Evolutionary conservation across 1,284 basidiomycete genomes (phyloP), one percentile per base, ranked within the genome.

Genomic region (Prillingera fragicola): DNA sequence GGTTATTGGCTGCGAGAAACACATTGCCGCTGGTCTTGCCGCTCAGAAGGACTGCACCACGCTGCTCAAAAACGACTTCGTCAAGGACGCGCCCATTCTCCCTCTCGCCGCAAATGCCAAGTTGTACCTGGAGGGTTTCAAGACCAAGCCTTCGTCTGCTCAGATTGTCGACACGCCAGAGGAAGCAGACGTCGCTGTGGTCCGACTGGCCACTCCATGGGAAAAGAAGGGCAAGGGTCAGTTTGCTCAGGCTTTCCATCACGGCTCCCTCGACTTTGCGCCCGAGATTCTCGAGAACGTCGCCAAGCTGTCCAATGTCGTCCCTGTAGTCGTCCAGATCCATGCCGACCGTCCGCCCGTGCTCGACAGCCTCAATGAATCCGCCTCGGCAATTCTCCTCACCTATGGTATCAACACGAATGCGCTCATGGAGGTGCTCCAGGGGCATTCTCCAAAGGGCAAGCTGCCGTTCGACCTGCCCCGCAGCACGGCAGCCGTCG

Each of bases 391-490:
- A 5, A 27, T 52, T 23, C 28, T 52, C 14, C 23, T 38, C 21
- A 33, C 36, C 14, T 52, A 31, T 32, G 50, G 50, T 3, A 22
- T 46, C 14, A 31, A 8, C 24, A 37, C 43, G n/a, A 24, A 37
- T 14, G 37, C 31, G 27, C 26, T 52, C 2, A 17, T 41, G 4
- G 41, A 36, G 14, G 45, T 47, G 4, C 24, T 47, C 13, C 41
- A 34, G 9, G 50, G 50, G 8, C 25, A 43, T 17, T 29, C 36
- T 33, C 44, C 50, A 3, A 52, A 37, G 41, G 50, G 50, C 27
- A 43, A 38, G 24, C 38, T 48, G 15, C 50, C 50, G 8, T 52
- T 52, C 26, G 50, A 52, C 26, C 28, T 52, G 18, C 50, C 50
- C 4, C 34, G 45, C 21, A 37, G 29, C 13, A 34, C 33, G 22